Percentiles rank a stretch among this genome's conserved stretches.
Conservation (phyloP, 2,329 filamentous ascomycete genomes). For the Aspergillus sp. region DNA sequence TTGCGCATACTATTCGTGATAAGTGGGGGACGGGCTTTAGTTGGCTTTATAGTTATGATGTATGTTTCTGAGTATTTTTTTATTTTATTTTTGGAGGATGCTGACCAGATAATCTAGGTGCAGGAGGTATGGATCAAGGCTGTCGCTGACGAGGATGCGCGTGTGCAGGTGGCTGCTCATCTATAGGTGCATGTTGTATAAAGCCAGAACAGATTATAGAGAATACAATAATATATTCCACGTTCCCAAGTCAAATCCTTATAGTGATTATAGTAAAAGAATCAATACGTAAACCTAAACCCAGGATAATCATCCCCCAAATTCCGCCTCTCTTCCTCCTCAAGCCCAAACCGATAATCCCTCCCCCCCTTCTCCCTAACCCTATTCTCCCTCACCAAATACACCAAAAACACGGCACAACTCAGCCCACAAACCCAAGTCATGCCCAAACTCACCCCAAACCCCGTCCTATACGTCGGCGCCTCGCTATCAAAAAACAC, state of each 20-base stretch:
- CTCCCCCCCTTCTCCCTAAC: slow-evolving; percentile 7
- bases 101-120: neutral
- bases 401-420: slow-evolving; percentile 14
- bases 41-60: slow-evolving; percentile 15
- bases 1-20: neutral
- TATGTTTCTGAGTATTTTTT: neutral
- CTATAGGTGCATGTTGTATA: neutral
- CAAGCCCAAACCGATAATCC: slow-evolving; percentile 6
- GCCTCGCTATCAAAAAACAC: slow-evolving; percentile 42
- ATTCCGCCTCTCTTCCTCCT: slow-evolving; percentile 6
- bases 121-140: slow-evolving; percentile 10
- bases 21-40: slow-evolving; percentile 10
- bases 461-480: slow-evolving; percentile 41
- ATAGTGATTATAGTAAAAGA: too few species aligned
- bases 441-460: slow-evolving; percentile 37
- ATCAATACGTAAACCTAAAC: slow-evolving; percentile 14
- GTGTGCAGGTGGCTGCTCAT: neutral
- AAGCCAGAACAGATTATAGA: neutral
- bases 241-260: too few species aligned
- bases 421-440: slow-evolving; percentile 12
- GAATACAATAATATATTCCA: neutral
- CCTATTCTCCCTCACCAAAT: slow-evolving; percentile 12
- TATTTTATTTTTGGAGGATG: neutral
- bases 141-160: slow-evolving; percentile 4
- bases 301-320: slow-evolving; percentile 15